These are phyloP conservation scores for Hymenoscyphus infarciens DNA, from an alignment of 2,329 filamentous ascomycete species.

Conservation along the genomic window DNA sequence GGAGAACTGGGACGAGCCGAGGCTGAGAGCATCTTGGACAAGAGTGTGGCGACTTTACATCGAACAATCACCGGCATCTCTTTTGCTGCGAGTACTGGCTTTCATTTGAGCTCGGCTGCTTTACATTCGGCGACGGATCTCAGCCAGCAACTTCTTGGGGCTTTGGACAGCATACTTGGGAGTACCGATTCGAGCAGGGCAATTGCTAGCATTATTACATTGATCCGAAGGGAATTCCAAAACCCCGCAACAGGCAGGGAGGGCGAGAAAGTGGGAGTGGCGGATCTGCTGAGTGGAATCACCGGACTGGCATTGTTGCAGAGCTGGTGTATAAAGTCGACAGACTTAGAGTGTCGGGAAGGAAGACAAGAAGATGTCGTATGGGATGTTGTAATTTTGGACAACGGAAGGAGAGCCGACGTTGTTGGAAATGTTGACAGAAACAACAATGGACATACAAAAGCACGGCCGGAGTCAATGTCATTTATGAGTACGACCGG, in stretches of 20 bases:
- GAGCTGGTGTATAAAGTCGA: constrained; percentile 49
- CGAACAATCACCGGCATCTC: constrained; percentile 55
- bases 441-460: constrained; percentile 24
- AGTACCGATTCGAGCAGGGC: constrained; percentile 67
- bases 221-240: constrained; percentile 61
- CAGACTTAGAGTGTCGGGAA: constrained; percentile 47
- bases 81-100: constrained; percentile 59
- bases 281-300: constrained; percentile 58
- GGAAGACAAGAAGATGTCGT: constrained; percentile 53
- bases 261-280: constrained; percentile 57
- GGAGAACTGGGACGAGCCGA: constrained; percentile 45
- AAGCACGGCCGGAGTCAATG: constrained; percentile 38
- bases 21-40: constrained; percentile 54
- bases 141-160: constrained; percentile 55
- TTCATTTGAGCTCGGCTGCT: constrained; percentile 54
- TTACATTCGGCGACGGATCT: constrained; percentile 52
- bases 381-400: constrained; percentile 64
- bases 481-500: constrained; percentile 30
- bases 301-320: constrained; percentile 61
- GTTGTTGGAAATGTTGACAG: constrained; percentile 38
- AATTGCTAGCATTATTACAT: constrained; percentile 62
- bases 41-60: constrained; percentile 54
- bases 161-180: constrained; percentile 62
- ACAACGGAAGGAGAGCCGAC: constrained; percentile 56
- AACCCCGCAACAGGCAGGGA: constrained; percentile 57